Percentiles rank a stretch among this genome's conserved stretches.
Conservation (phyloP, 306 rosid species). For the Geum urbanum region DNA sequence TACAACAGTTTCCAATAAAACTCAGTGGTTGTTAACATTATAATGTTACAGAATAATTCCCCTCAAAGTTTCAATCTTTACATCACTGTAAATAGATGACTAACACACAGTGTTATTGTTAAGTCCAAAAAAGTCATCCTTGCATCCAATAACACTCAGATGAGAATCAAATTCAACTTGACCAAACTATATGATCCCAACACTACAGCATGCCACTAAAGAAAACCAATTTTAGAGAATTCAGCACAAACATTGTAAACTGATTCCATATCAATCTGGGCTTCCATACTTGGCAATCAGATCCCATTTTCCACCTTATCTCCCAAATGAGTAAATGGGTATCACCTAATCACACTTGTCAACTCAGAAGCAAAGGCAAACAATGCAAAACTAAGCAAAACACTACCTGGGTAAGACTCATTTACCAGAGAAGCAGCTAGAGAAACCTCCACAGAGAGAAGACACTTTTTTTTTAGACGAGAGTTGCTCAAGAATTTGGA, state of each 20-base stretch:
- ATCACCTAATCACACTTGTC: conserved; percentile 6
- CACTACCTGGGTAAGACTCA: conserved; percentile 29
- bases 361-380: conserved; percentile 14
- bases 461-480: conserved; percentile 18
- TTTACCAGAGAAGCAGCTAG: conserved; percentile 44
- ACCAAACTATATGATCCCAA: background rate
- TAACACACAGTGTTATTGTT: background rate
- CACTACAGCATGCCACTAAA: background rate
- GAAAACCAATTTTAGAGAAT: background rate
- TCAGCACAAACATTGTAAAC: conserved; percentile 1
- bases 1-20: background rate
- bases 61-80: background rate
- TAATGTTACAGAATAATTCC: conserved; percentile 7
- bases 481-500: conserved; percentile 31
- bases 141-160: background rate
- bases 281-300: conserved; percentile 11
- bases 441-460: conserved; percentile 26
- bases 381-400: conserved; percentile 21
- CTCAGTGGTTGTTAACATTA: background rate
- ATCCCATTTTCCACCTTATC: conserved; percentile 1
- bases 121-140: background rate
- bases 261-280: conserved; percentile 12
- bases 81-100: background rate
- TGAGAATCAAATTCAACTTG: background rate
- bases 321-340: conserved; percentile 19